phyloP scores from a whole-genome alignment of 495 filamentous ascomycete species.

The Penicillium taxi region DNA sequence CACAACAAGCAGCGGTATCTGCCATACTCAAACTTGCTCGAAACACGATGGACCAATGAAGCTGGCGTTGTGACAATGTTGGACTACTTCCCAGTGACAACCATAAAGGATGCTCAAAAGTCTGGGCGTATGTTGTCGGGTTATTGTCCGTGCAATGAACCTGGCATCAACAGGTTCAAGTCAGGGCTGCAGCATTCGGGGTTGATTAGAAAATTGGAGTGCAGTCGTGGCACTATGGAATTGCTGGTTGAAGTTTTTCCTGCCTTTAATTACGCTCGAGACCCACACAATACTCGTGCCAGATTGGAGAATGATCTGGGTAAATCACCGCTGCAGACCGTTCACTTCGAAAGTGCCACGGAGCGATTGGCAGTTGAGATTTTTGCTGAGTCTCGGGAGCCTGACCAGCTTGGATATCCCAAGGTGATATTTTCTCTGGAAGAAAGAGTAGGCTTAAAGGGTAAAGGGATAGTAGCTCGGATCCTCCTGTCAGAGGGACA shows the following conservation, averaged over 20 bases:
- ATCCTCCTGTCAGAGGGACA: slow-evolving; percentile 56
- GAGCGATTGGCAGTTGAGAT: slow-evolving; percentile 57
- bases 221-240: slow-evolving; percentile 53
- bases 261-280: slow-evolving; percentile 59
- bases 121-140: slow-evolving; percentile 24
- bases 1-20: slow-evolving; percentile 66
- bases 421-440: slow-evolving; percentile 45
- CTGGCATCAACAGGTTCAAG: slow-evolving; percentile 28
- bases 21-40: slow-evolving; percentile 61
- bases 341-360: slow-evolving; percentile 50
- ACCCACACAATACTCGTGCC: slow-evolving; percentile 39
- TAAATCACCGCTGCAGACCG: slow-evolving; percentile 45
- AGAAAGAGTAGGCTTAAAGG: slow-evolving; percentile 41
- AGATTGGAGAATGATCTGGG: slow-evolving; percentile 23
- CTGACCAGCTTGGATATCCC: slow-evolving; percentile 38
- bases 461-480: slow-evolving; percentile 51
- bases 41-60: slow-evolving; percentile 63
- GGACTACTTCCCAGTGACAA: slow-evolving; percentile 57
- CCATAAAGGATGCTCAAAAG: slow-evolving; percentile 16
- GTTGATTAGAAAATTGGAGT: slow-evolving; percentile 61
- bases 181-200: slow-evolving; percentile 33
- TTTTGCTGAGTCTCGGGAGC: slow-evolving; percentile 50
- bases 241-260: slow-evolving; percentile 62
- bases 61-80: slow-evolving; percentile 61
- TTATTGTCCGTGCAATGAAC: slow-evolving; percentile 32